A percentile compares a stretch with the other conserved stretches of the same genome.
Evolutionary conservation across 2,329 filamentous ascomycete species (phyloP).

Genomic region (Pseudogymnoascus sp.): DNA sequence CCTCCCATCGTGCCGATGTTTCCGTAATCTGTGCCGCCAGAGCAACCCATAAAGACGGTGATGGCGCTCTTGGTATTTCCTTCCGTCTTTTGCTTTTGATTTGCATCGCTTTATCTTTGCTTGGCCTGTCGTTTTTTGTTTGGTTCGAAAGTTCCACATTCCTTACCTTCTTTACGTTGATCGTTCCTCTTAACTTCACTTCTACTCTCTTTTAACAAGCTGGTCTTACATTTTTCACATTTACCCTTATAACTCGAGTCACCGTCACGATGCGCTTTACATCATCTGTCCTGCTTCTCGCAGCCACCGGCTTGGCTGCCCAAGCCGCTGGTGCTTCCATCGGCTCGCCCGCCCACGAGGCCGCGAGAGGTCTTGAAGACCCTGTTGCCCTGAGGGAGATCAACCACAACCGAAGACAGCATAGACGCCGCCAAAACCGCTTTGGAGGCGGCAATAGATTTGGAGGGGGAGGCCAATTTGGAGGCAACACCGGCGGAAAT

Average conservation of each 20-base stretch:
- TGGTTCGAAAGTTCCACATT: constrained; percentile 5
- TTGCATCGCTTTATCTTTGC: neutral
- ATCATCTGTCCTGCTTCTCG: constrained; percentile 5
- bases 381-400: neutral
- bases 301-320: constrained; percentile 3
- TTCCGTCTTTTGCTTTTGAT: constrained; percentile 2
- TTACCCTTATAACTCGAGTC: neutral
- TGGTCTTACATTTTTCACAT: neutral
- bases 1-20: constrained; percentile 4
- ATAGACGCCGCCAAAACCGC: constrained; percentile 4
- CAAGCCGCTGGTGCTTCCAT: constrained; percentile 5
- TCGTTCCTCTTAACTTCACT: constrained; percentile 8
- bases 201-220: constrained; percentile 1
- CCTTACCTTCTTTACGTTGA: constrained; percentile 10
- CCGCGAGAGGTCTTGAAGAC: neutral
- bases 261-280: neutral
- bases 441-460: neutral
- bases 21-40: neutral
- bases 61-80: constrained; percentile 10
- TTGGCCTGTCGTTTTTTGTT: constrained; percentile 5
- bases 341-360: neutral
- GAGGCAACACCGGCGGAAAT: neutral
- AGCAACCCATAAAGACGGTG: constrained; percentile 4
- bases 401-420: neutral
- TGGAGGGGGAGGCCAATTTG: neutral